These are phyloP conservation scores for Aspergillus leporis DNA, from an alignment of 495 filamentous ascomycete species.

Conservation along the genomic window DNA sequence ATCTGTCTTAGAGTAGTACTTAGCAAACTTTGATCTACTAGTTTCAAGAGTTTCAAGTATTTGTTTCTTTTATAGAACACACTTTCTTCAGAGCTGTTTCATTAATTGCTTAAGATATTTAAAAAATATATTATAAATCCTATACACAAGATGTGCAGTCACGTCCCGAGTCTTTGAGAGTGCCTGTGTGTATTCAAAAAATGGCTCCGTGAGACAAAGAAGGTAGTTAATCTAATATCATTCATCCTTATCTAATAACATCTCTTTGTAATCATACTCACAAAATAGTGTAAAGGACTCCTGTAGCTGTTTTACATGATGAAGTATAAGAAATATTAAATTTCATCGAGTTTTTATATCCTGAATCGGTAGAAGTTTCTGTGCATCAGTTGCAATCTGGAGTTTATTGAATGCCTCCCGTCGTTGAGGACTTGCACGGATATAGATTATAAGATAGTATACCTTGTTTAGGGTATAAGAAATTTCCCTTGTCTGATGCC, in stretches of 20 bases:
- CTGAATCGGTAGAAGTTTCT: slow-evolving; percentile 5
- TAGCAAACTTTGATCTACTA: not conserved
- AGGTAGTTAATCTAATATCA: not conserved
- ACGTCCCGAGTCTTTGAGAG: too few species aligned
- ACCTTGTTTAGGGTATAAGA: slow-evolving; percentile 6
- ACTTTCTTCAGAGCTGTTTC: slow-evolving; percentile 7
- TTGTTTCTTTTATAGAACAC: slow-evolving; percentile 5
- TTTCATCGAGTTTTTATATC: slow-evolving; percentile 9
- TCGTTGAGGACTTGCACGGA: not conserved
- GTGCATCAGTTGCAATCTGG: slow-evolving; percentile 1
- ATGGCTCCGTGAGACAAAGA: too few species aligned
- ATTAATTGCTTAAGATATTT: slow-evolving; percentile 10
- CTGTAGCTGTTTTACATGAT: not conserved
- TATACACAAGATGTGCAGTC: too few species aligned
- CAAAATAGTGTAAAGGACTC: slow-evolving; percentile 1
- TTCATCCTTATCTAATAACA: slow-evolving; percentile 1
- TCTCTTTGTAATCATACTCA: not conserved
- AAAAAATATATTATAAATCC: slow-evolving; percentile 9
- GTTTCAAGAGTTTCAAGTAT: slow-evolving; percentile 2
- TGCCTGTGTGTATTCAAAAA: too few species aligned
- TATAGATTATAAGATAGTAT: slow-evolving; percentile 1
- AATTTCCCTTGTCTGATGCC: not conserved
- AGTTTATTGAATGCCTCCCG: slow-evolving; percentile 9
- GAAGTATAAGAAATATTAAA: slow-evolving; percentile 9
- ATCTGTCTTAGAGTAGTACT: slow-evolving; percentile 9